These are phyloP conservation scores for Erythrobasidium yunnanense DNA, from an alignment of 768 basidiomycete genomes.

Conservation along the genomic window DNA sequence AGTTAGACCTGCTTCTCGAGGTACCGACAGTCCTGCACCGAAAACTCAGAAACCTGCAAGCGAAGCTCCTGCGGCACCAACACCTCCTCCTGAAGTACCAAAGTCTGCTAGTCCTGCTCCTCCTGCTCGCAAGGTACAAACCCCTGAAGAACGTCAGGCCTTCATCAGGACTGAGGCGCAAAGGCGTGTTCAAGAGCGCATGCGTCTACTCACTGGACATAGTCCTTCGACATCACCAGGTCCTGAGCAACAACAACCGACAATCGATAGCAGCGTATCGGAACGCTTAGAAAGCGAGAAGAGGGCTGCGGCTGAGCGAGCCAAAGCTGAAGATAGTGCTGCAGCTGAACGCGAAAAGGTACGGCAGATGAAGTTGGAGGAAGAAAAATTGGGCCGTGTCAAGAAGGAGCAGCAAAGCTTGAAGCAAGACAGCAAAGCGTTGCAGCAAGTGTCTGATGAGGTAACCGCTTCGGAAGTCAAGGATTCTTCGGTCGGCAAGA, in stretches of 20 bases:
- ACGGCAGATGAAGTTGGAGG: constrained; percentile 62
- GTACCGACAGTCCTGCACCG: no score
- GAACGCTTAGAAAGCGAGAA: constrained; percentile 75
- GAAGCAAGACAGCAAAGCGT: background rate
- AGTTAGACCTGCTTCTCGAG: no score
- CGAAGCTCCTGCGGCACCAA: background rate
- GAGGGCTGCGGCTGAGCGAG: constrained; percentile 81
- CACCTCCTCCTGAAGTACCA: constrained; percentile 43
- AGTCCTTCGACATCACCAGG: constrained; percentile 45
- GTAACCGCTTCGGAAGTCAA: constrained; percentile 6
- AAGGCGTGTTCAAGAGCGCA: constrained; percentile 69
- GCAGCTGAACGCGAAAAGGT: constrained; percentile 66
- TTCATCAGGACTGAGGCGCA: constrained; percentile 69
- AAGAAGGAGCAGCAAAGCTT: constrained; percentile 29
- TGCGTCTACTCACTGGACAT: constrained; percentile 68
- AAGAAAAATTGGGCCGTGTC: constrained; percentile 44
- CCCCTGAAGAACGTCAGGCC: constrained; percentile 67
- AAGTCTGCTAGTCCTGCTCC: constrained; percentile 39
- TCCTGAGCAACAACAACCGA: constrained; percentile 39
- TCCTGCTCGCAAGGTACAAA: constrained; percentile 50
- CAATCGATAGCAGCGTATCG: constrained; percentile 68
- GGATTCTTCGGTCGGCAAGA: background rate
- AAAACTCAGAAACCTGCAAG: no score
- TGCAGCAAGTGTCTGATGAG: constrained; percentile 32
- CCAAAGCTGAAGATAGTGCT: constrained; percentile 62